Evolutionary conservation across 2,329 filamentous ascomycete genomes (phyloP).

Genomic region (Botrytis pseudocinerea): DNA sequence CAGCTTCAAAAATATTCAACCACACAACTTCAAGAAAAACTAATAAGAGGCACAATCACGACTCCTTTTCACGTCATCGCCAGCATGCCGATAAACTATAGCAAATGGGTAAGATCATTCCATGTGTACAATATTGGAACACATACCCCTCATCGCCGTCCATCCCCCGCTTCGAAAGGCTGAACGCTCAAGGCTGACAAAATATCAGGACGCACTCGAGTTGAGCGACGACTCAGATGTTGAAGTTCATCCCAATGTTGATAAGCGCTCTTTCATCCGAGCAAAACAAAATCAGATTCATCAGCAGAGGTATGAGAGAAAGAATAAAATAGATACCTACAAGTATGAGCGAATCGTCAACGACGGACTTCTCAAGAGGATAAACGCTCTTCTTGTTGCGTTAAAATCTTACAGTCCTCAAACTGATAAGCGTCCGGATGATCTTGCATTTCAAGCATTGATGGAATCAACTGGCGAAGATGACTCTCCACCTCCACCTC

Average conservation of each 20-base stretch:
- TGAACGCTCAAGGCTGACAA: conserved; percentile 40
- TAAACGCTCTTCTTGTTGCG: conserved; percentile 73
- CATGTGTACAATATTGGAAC: neutral
- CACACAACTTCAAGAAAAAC: no score
- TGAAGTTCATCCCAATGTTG: conserved; percentile 97
- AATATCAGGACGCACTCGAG: conserved; percentile 76
- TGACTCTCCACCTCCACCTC: conserved; percentile 71
- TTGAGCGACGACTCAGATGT: conserved; percentile 97
- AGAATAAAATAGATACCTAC: conserved; percentile 83
- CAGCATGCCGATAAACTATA: conserved; percentile 62
- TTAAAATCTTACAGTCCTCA: conserved; percentile 73
- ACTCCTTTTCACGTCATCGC: neutral
- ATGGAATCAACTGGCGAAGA: conserved; percentile 79
- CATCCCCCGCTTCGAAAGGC: conserved; percentile 31
- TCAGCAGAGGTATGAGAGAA: conserved; percentile 80
- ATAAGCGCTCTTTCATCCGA: conserved; percentile 97
- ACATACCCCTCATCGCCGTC: conserved; percentile 10
- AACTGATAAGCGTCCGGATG: conserved; percentile 65
- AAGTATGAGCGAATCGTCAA: conserved; percentile 94
- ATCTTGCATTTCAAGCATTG: conserved; percentile 85
- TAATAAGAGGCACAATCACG: neutral
- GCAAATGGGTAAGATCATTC: conserved; percentile 51
- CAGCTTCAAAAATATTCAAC: neutral
- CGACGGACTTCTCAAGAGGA: conserved; percentile 82
- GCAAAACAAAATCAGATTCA: conserved; percentile 98